phyloP scores from a whole-genome alignment of 2,329 filamentous ascomycete genomes.

The Teratosphaeriaceae sp. region DNA sequence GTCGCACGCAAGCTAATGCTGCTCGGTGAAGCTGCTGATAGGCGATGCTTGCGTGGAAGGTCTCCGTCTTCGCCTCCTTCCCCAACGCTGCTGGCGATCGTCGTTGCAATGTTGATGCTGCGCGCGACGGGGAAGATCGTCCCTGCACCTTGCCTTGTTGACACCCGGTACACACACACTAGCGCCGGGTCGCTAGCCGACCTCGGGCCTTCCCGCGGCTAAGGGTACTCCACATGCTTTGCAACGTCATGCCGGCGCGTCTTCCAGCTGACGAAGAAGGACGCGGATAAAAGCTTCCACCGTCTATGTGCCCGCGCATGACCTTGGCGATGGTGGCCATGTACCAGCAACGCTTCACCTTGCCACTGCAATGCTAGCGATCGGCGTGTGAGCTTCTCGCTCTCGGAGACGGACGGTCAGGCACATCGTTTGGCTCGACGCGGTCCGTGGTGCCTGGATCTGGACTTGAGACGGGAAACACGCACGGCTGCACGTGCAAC shows the following conservation, averaged over 20 bases:
- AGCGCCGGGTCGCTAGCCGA: too few species aligned
- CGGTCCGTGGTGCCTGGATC: neutral
- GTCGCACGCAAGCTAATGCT: neutral
- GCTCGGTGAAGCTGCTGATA: conserved; percentile 6
- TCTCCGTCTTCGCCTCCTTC: neutral
- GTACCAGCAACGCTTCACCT: neutral
- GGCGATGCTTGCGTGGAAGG: conserved; percentile 4
- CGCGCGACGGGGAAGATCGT: too few species aligned
- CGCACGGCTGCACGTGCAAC: neutral
- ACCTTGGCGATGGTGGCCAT: neutral
- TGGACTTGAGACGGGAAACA: neutral
- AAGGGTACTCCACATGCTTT: too few species aligned
- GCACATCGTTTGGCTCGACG: neutral
- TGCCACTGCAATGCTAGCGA: too few species aligned
- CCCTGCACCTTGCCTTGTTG: too few species aligned
- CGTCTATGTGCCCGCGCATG: too few species aligned
- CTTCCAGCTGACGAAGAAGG: too few species aligned
- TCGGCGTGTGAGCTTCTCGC: too few species aligned
- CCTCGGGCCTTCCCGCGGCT: too few species aligned
- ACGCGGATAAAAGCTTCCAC: too few species aligned
- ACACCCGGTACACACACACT: too few species aligned
- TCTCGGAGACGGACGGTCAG: neutral
- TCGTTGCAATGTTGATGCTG: neutral
- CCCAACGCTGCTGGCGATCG: neutral
- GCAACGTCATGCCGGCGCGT: too few species aligned